Conservation (phyloP, 768 basidiomycete species). For the Clitopilus passeckerianus region DNA sequence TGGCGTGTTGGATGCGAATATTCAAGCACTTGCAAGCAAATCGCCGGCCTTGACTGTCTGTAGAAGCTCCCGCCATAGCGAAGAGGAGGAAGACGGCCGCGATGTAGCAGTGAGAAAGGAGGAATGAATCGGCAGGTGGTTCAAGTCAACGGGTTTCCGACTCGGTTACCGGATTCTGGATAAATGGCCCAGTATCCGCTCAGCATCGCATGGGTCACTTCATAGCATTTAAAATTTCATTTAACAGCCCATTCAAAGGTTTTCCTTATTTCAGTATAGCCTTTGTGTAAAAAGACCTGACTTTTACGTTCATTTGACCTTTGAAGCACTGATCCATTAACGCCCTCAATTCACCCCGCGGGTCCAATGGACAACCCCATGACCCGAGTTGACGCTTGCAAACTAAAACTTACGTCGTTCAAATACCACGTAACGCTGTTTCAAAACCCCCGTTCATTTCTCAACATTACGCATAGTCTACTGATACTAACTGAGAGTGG, state of each 20-base stretch:
- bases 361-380: constrained; percentile 5
- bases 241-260: neutral
- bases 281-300: constrained; percentile 10
- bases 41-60: constrained; percentile 12
- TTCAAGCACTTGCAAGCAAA: constrained; percentile 74
- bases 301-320: constrained; percentile 1
- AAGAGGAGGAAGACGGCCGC: constrained; percentile 5
- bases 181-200: neutral
- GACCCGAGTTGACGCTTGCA: constrained; percentile 10
- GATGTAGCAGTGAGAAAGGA: constrained; percentile 14
- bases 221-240: constrained; percentile 1
- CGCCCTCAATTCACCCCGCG: constrained; percentile 6
- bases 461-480: constrained; percentile 5
- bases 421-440: constrained; percentile 4
- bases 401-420: neutral
- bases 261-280: constrained; percentile 1
- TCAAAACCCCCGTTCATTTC: constrained; percentile 12
- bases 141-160: constrained; percentile 22
- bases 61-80: constrained; percentile 25
- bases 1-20: constrained; percentile 45
- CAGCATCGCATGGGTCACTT: constrained; percentile 2
- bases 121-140: constrained; percentile 16
- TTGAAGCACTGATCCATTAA: no score
- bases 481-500: constrained; percentile 7
- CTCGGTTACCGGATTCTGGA: constrained; percentile 27